Conservation (phyloP, 257 asterid genomes). For the Datura wrightii region DNA sequence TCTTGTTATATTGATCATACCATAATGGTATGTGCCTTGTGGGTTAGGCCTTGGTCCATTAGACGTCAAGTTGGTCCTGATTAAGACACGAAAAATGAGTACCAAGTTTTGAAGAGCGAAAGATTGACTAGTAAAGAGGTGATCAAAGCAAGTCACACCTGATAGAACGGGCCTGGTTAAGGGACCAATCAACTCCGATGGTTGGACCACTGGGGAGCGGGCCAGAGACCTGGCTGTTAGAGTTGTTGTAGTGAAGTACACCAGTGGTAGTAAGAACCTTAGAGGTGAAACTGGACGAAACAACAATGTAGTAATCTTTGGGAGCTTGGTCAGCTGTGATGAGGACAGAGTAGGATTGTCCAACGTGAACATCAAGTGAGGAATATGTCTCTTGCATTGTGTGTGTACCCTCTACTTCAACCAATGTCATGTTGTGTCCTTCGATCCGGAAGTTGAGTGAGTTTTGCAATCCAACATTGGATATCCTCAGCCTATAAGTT, state of each 20-base stretch:
- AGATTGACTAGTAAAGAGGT: neutral
- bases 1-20: constrained; percentile 35
- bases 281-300: constrained; percentile 66
- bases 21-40: constrained; percentile 39
- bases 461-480: constrained; percentile 4
- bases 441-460: neutral
- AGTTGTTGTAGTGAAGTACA: constrained; percentile 63
- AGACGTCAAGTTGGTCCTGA: constrained; percentile 38
- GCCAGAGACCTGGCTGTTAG: constrained; percentile 60
- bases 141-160: constrained; percentile 35
- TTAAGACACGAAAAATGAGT: neutral
- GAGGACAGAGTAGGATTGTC: constrained; percentile 84
- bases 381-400: constrained; percentile 50
- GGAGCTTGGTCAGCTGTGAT: constrained; percentile 76
- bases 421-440: constrained; percentile 24
- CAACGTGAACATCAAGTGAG: constrained; percentile 77
- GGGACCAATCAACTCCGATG: constrained; percentile 81
- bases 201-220: constrained; percentile 89
- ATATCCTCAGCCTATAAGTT: constrained; percentile 20
- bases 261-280: constrained; percentile 64
- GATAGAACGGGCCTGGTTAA: constrained; percentile 86
- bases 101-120: neutral
- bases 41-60: constrained; percentile 43
- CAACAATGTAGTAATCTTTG: constrained; percentile 72
- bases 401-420: constrained; percentile 24